Base-by-base conservation (phyloP, 768 basidiomycete genomes). In the Hygrophoropsis aurantiaca region DNA sequence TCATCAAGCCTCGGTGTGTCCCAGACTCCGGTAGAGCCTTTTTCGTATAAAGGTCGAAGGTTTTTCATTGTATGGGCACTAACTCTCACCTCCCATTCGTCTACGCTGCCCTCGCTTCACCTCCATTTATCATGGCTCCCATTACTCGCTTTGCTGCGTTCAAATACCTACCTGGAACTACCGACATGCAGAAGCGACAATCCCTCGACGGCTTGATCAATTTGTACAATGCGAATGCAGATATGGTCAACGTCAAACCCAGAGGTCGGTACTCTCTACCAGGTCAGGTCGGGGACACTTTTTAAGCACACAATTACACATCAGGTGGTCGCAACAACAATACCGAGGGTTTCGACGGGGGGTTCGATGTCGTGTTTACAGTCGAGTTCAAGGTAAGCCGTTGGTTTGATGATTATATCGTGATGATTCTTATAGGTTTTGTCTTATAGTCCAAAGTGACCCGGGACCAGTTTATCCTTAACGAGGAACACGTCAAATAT, bases 91-190 rank as follows among this genome's bases (percentile, higher is more conserved):
- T 33, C 32, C 13, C n/a, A n/a, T n/a, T 30, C 13, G 27, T 13
- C 27, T 6, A 30, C 27, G 27, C 13, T 27, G 20, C 32, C 13
- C 16, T 44, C 23, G 30, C 43, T 44, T 23, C 23, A 20, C 18
- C 27, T 18, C 18, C 11, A 19, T 24, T 45, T 20, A 34, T 21
- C 20, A 50, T 50, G 49, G 36, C 49, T 18, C 49, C 49, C 34
- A 30, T 50, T 16, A 50, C 49, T n/a, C 49, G 49, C 20, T 50
- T 50, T 20, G 49, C 40, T 32, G 49, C 49, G 5, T 50, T 50
- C 43, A 50, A 50, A 36, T 50, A 50, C 49, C 45, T 46, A 37
- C 35, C 49, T 37, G 44, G 37, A 4, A 46, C 44, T n/a, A 50
- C 49, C 18, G 38, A 50, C 24, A 44, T 39, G 38, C 44, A 50